Base-by-base conservation (phyloP, 1,139 yeast genomes). In the Debaryomyces nepalensis region DNA sequence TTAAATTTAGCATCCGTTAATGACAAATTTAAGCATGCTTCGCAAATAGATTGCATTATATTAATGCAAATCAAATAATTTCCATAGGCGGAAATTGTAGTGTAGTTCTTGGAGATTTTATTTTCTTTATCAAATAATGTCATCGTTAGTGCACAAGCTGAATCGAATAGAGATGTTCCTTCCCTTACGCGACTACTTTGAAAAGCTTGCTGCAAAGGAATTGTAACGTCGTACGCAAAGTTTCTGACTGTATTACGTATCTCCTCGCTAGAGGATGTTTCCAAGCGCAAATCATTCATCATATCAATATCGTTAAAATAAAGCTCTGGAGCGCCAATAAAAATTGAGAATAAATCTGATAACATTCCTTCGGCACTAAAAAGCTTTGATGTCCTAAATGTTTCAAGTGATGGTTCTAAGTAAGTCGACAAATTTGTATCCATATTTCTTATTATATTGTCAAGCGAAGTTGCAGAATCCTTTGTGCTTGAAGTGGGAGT, bases 1-100 rank as follows among this genome's bases (percentile, higher is more conserved):
- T 70, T 73, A 50, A 72, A 70, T 42, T 63, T 67, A 3, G 72
- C 49, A 46, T 71, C 71, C 0, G 70, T 60, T 15, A 73, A 57
- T 3, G 68, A 53, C 30, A 72, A 57, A 33, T 58, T 60, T 36
- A 69, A 50, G 42, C 75, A 66, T 0, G 71, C 62, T 36, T 73
- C 75, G 46, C 74, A 63, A 2, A 73, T 59, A 5, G 66, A 54
- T 39, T 63, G 67, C 10, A 72, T 54, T 14, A 73, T 59, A 39
- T 59, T 55, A 41, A 67, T 69, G 16, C 73, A 63, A 5, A 63
- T 58, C n/a, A 61, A 43, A 41, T 52, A 64, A 41, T 64, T 64
- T 6, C 66, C 55, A 46, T 55, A 67, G 1, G 63, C 57, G 2
- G 63, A 55, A 40, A 64, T 42, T 9, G 55, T 43, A 2, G 63